Evolutionary conservation across 2,329 filamentous ascomycete genomes (phyloP).

Genomic region (Venturia pyrina): DNA sequence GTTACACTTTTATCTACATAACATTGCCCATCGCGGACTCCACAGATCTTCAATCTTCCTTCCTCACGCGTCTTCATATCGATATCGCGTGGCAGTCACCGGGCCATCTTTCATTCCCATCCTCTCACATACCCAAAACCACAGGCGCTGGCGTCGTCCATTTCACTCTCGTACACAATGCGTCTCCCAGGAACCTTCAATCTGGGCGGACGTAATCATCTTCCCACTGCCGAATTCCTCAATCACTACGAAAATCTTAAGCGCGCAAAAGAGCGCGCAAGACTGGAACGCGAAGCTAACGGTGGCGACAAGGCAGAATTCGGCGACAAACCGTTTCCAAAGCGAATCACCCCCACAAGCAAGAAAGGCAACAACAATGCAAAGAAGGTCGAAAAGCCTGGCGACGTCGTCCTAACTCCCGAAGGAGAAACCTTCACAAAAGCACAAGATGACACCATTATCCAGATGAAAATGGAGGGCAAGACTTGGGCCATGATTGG

Average conservation of each 20-base stretch:
- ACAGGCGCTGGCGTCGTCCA: not conserved
- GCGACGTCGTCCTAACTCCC: not conserved
- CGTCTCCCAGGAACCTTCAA: conserved; percentile 10
- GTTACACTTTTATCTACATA: not conserved
- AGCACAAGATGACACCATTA: conserved; percentile 32
- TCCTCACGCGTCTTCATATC: not conserved
- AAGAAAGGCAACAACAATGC: not conserved
- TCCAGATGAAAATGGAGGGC: conserved; percentile 24
- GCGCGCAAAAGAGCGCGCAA: not conserved
- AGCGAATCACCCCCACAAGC: not conserved
- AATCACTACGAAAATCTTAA: not conserved
- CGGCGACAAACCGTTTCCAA: not conserved
- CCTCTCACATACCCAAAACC: not conserved
- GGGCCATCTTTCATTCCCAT: not conserved
- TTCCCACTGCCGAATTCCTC: conserved; percentile 6
- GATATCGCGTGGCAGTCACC: not conserved
- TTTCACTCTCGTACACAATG: not conserved
- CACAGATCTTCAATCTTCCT: not conserved
- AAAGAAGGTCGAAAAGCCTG: not conserved
- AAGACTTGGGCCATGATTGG: conserved; percentile 25
- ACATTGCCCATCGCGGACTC: not conserved
- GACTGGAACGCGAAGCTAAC: not conserved
- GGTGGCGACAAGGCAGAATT: not conserved
- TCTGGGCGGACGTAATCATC: not conserved
- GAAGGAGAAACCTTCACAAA: conserved; percentile 21